Conservation (phyloP, 2,329 filamentous ascomycete genomes). For the Colletotrichum camelliae region DNA sequence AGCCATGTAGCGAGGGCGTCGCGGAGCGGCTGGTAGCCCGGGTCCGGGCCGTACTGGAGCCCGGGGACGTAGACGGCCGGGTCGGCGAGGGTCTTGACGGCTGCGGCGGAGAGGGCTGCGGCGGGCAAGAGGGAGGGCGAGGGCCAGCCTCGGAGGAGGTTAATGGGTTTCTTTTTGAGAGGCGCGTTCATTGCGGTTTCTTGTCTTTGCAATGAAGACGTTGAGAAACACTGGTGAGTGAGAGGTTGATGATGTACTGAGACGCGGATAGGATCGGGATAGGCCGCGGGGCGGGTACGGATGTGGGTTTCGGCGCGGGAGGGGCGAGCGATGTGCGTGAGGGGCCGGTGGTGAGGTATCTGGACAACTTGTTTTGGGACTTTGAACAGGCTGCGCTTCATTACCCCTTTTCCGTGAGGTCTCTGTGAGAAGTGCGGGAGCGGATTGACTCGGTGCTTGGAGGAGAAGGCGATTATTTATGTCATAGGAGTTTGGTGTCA, state of each 20-base stretch:
- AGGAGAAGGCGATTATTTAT: not conserved
- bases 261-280: not conserved
- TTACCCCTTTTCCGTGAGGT: not conserved
- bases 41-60: constrained; percentile 82
- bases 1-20: constrained; percentile 75
- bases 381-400: not conserved
- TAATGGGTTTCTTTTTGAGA: constrained; percentile 53
- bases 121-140: constrained; percentile 68
- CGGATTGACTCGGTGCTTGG: not conserved
- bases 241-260: not conserved
- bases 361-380: not conserved
- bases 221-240: not conserved
- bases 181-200: not conserved
- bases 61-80: constrained; percentile 63
- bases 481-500: not conserved
- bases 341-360: not conserved
- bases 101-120: constrained; percentile 63
- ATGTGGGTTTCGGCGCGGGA: not conserved
- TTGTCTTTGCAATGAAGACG: no score
- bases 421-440: not conserved
- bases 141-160: constrained; percentile 74
- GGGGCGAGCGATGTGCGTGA: not conserved
- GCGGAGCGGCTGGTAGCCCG: constrained; percentile 74
- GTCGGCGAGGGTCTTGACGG: constrained; percentile 65
- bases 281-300: not conserved